phyloP scores from a whole-genome alignment of 306 rosid species.

The Boehmeria nivea region DNA sequence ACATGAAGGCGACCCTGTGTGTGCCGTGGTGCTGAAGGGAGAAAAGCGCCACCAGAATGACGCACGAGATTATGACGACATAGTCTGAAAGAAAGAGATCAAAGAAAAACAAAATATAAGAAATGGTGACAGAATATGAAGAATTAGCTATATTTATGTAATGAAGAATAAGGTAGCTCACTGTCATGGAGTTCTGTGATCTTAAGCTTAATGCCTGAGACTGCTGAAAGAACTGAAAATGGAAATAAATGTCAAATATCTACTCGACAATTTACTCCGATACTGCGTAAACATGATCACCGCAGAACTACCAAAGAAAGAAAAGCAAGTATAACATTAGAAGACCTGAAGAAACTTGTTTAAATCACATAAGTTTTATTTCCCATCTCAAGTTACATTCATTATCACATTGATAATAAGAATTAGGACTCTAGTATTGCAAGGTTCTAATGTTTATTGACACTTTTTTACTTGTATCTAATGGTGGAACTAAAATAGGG shows the following conservation, averaged over 20 bases:
- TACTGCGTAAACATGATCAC: too few species aligned
- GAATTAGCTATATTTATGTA: not conserved
- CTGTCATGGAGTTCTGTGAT: slow-evolving; percentile 70
- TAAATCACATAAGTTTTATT: too few species aligned
- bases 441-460: not conserved
- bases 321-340: not conserved
- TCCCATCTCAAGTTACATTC: too few species aligned
- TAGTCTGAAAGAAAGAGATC: slow-evolving; percentile 44
- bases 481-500: too few species aligned
- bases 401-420: too few species aligned
- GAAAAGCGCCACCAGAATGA: slow-evolving; percentile 65
- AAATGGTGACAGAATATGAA: not conserved
- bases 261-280: too few species aligned
- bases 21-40: slow-evolving; percentile 77
- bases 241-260: slow-evolving; percentile 19
- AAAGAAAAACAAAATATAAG: slow-evolving; percentile 4
- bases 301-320: too few species aligned
- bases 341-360: too few species aligned
- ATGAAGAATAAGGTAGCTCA: slow-evolving; percentile 32
- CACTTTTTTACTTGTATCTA: not conserved
- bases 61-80: slow-evolving; percentile 52
- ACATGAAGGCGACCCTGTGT: slow-evolving; percentile 65
- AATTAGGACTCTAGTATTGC: too few species aligned
- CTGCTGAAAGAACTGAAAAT: slow-evolving; percentile 89
- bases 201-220: slow-evolving; percentile 68